Conservation (phyloP, 192 early-diverging fungal species). For the Coemansia javaensis region DNA sequence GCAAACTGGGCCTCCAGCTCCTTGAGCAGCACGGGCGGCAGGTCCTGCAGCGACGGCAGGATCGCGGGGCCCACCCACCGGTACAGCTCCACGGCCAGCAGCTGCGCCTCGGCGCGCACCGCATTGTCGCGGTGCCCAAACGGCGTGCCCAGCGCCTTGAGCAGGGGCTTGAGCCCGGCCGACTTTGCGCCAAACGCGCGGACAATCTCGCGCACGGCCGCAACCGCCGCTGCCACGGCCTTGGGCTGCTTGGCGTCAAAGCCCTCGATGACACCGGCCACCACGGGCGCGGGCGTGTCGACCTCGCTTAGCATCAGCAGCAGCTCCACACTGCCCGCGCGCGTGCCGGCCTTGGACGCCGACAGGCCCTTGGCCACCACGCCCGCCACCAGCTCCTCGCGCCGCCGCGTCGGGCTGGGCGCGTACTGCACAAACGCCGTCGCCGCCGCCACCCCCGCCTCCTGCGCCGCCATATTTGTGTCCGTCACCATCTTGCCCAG, state of each 20-base stretch:
- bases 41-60: slow-evolving; percentile 66
- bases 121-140: slow-evolving; percentile 93
- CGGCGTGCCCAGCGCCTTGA: slow-evolving; percentile 81
- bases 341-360: slow-evolving; percentile 75
- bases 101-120: slow-evolving; percentile 80
- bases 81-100: slow-evolving; percentile 81
- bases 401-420: slow-evolving; percentile 67
- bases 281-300: slow-evolving; percentile 75
- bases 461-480: slow-evolving; percentile 86
- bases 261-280: slow-evolving; percentile 72
- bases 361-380: slow-evolving; percentile 85
- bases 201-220: slow-evolving; percentile 58
- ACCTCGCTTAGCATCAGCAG: slow-evolving; percentile 85
- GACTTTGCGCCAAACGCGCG: slow-evolving; percentile 76
- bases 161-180: slow-evolving; percentile 73
- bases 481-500: slow-evolving; percentile 82
- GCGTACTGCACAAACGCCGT: slow-evolving; percentile 76
- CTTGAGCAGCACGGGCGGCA: slow-evolving; percentile 94
- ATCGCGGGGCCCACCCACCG: slow-evolving; percentile 88
- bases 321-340: slow-evolving; percentile 70
- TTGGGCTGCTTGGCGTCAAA: slow-evolving; percentile 89
- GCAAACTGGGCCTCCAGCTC: slow-evolving; percentile 86
- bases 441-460: slow-evolving; percentile 72
- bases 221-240: slow-evolving; percentile 69
- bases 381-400: slow-evolving; percentile 65